These are phyloP conservation scores for Mollisia scopiformis DNA, from an alignment of 2,329 filamentous ascomycete species.

Conservation along the genomic window DNA sequence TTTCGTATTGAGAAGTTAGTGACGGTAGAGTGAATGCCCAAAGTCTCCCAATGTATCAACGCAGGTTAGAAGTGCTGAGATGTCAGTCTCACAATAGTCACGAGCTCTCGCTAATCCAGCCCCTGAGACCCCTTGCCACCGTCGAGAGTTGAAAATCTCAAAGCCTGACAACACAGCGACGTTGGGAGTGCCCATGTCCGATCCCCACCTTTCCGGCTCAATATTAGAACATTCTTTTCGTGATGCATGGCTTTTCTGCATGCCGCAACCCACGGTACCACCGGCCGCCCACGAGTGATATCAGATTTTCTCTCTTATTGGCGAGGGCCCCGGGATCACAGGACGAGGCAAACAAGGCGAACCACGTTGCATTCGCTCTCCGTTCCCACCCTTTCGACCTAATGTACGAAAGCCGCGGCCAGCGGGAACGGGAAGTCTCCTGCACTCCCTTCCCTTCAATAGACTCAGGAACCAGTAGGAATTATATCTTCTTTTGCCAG, in stretches of 20 bases:
- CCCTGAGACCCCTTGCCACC: not conserved
- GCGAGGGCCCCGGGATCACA: slow-evolving; percentile 6
- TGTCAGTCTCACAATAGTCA: not conserved
- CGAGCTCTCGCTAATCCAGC: slow-evolving; percentile 1
- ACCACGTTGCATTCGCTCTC: slow-evolving; percentile 39
- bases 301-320: slow-evolving; percentile 8
- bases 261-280: not conserved
- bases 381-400: no score
- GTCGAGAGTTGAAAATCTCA: not conserved
- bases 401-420: slow-evolving; percentile 22
- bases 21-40: not conserved
- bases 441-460: not conserved
- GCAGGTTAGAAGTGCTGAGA: not conserved
- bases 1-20: not conserved
- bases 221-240: slow-evolving; percentile 8
- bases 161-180: slow-evolving; percentile 3
- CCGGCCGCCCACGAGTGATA: slow-evolving; percentile 7
- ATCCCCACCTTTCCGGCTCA: slow-evolving; percentile 2
- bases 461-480: slow-evolving; percentile 30
- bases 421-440: slow-evolving; percentile 20
- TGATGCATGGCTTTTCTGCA: no score
- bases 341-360: slow-evolving; percentile 33
- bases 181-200: not conserved
- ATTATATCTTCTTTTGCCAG: slow-evolving; percentile 24
- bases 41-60: not conserved